These are phyloP conservation scores for Wickerhamiella hasegawae DNA, from an alignment of 805 yeast species.

Conservation along the genomic window DNA sequence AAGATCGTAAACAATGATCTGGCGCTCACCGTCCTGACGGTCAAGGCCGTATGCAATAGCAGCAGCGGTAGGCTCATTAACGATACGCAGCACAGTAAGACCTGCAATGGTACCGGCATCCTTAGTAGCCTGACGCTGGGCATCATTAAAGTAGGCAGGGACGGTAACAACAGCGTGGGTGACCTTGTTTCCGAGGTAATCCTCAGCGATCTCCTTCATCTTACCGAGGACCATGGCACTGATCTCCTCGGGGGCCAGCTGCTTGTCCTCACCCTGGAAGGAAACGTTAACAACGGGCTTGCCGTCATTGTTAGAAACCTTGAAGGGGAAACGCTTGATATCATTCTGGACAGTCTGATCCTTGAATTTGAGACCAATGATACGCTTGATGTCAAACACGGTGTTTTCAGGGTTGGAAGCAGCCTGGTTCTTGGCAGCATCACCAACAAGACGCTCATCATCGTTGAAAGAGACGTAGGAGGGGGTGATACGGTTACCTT, in stretches of 20 bases:
- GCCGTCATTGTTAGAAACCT: constrained; percentile 50
- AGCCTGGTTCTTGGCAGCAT: constrained; percentile 92
- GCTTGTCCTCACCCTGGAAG: constrained; percentile 55
- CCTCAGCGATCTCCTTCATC: constrained; percentile 89
- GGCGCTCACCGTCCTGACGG: constrained; percentile 62
- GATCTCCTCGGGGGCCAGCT: constrained; percentile 82
- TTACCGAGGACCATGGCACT: constrained; percentile 83
- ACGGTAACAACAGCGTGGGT: constrained; percentile 87
- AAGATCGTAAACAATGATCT: constrained; percentile 80
- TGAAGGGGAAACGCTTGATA: constrained; percentile 68
- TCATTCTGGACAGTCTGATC: constrained; percentile 72
- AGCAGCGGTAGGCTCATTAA: constrained; percentile 93
- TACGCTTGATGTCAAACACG: constrained; percentile 78
- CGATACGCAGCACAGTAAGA: constrained; percentile 72
- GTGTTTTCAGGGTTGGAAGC: constrained; percentile 79
- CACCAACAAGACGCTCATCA: constrained; percentile 86
- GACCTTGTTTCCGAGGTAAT: constrained; percentile 67
- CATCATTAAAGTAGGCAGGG: constrained; percentile 87
- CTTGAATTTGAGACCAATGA: constrained; percentile 68
- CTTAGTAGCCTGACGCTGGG: constrained; percentile 88
- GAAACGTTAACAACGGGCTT: constrained; percentile 73
- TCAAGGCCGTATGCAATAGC: constrained; percentile 95
- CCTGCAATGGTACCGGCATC: constrained; percentile 91
- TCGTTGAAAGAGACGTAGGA: constrained; percentile 87
- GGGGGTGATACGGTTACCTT: constrained; percentile 94